phyloP scores from a whole-genome alignment of 345 rosid species.

The Syzygium aqueum region DNA sequence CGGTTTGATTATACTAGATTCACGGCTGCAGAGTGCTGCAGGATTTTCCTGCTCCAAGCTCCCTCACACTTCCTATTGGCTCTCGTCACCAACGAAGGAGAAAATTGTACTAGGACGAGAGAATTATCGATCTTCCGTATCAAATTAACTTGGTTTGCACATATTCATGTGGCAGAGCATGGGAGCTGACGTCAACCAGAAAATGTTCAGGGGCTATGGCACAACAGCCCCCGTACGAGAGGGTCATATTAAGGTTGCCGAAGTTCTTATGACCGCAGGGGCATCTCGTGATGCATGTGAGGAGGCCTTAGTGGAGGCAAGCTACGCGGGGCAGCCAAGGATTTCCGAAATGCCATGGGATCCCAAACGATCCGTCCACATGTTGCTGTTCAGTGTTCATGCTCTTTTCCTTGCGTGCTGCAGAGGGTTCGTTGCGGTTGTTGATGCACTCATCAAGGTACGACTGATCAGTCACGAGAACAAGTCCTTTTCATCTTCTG shows the following conservation, averaged over 20 bases:
- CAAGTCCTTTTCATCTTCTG: not conserved
- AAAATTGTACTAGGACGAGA: not conserved
- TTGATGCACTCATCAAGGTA: conserved; percentile 39
- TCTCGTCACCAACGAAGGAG: not conserved
- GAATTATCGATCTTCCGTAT: not conserved
- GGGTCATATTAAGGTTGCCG: conserved; percentile 31
- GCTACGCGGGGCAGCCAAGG: conserved; percentile 39
- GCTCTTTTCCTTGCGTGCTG: conserved; percentile 52
- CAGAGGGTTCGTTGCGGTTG: conserved; percentile 51
- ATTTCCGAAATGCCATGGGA: conserved; percentile 25
- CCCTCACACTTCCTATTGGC: not conserved
- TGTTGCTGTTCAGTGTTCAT: conserved; percentile 35
- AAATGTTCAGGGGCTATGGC: conserved; percentile 51
- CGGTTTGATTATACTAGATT: not conserved
- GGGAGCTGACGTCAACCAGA: conserved; percentile 52
- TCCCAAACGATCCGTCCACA: conserved; percentile 39
- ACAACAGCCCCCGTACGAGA: conserved; percentile 56
- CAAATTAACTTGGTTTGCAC: not conserved
- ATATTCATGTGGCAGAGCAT: conserved; percentile 22
- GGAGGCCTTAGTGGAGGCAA: conserved; percentile 59
- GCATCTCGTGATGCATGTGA: conserved; percentile 52
- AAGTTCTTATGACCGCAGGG: conserved; percentile 38
- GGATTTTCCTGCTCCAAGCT: not conserved
- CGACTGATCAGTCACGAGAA: not conserved
- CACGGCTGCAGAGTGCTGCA: not conserved